Conservation (phyloP, 345 rosid species). For the Arabidopsis arenosa region DNA sequence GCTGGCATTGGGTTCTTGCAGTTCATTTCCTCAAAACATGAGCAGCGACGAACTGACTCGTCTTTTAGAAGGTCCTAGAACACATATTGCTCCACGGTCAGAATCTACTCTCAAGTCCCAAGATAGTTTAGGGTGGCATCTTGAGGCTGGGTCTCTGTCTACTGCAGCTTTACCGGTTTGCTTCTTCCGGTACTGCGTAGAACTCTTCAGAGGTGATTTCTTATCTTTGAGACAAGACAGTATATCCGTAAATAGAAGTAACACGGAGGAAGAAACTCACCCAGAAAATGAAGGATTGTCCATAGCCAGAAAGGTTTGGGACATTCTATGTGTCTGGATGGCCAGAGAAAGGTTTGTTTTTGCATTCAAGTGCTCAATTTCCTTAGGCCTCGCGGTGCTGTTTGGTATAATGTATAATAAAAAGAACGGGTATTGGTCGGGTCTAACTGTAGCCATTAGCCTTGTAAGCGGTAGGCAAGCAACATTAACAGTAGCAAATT, state of each 20-base stretch:
- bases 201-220: constrained; percentile 54
- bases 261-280: constrained; percentile 21
- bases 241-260: background rate
- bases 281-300: constrained; percentile 16
- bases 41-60: constrained; percentile 47
- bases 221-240: constrained; percentile 31
- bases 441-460: constrained; percentile 73
- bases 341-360: constrained; percentile 51
- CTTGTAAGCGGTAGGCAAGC: constrained; percentile 62
- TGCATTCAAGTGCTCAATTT: constrained; percentile 61
- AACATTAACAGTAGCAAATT: constrained; percentile 60
- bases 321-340: constrained; percentile 34
- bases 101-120: constrained; percentile 46
- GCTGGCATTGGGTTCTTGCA: constrained; percentile 52
- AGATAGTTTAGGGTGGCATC: constrained; percentile 35
- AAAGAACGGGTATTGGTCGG: constrained; percentile 76
- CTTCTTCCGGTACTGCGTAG: constrained; percentile 63
- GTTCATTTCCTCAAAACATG: constrained; percentile 55
- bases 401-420: constrained; percentile 62
- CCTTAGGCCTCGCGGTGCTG: constrained; percentile 67
- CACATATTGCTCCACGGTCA: constrained; percentile 42
- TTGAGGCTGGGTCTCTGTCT: constrained; percentile 42
- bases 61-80: constrained; percentile 40
- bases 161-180: constrained; percentile 50
- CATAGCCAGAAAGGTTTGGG: constrained; percentile 30